Evolutionary conservation across 352 stramenopile genomes (phyloP), one percentile per base, ranked within the genome.

Genomic region (Globisporangium echinulatum): DNA sequence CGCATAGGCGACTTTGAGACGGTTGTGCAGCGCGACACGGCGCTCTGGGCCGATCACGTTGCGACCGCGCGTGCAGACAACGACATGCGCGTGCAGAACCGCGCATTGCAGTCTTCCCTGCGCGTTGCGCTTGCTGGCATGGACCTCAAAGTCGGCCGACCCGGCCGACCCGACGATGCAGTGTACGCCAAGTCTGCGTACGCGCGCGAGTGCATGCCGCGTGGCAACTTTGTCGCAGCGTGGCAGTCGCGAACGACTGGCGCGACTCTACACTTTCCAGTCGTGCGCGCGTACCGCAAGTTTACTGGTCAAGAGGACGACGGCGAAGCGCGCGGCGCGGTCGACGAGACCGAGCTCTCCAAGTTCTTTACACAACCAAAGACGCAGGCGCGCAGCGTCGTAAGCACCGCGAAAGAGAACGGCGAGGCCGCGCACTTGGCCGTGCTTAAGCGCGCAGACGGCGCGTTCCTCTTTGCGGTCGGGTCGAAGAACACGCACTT

Each of bases 401-500:
- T 93, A 52, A 77, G 73, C 36, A 93, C 83, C 2, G 84, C 68
- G 6, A 93, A 93, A 56, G 83, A 91, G 49, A 93, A 93, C 54
- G 83, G 83, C 48, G 83, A 93, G 50, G 79, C 81, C 2, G 83
- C 74, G 6, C 83, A 93, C 56, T 63, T 93, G 36, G 67, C 81
- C 1, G 79, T 93, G 43, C 64, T 93, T 15, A 88, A 91, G 64
- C 76, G 77, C 7, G 65, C 54, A 6, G 79, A 91, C 51, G 79
- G 77, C n/a, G 52, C 63, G 47, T 91, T 83, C 42, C 56, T 93
- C 3, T 91, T 85, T 63, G 74, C 82, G 10, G 66, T 91, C 9
- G 84, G 84, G 17, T 93, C 84, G 42, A 93, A 93, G 70, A 93
- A 91, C 62, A 90, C 81, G 25, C 84, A 93, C 66, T 59, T 93